Percentiles rank a stretch among this genome's conserved stretches.
These are phyloP conservation scores for Pseudogymnoascus sp. DNA, from an alignment of 2,329 filamentous ascomycete genomes.

Conservation along the genomic window DNA sequence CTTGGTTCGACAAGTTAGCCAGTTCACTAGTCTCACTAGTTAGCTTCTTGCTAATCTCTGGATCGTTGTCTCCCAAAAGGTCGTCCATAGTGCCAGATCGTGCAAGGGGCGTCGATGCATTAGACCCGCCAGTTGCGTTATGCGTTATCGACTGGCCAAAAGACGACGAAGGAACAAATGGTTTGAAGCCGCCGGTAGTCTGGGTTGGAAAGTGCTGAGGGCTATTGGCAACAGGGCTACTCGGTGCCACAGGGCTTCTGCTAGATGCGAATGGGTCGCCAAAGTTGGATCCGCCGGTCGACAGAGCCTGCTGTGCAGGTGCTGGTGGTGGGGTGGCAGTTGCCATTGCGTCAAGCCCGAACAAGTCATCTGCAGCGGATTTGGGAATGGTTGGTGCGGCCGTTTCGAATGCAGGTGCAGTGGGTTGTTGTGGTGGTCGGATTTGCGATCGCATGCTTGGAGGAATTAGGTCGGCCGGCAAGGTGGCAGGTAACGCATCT, in stretches of 20 bases:
- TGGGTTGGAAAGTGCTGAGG: slow-evolving; percentile 31
- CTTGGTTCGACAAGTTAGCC: slow-evolving; percentile 92
- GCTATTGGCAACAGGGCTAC: slow-evolving; percentile 21
- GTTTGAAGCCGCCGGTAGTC: slow-evolving; percentile 54
- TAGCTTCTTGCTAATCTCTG: slow-evolving; percentile 78
- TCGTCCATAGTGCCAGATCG: slow-evolving; percentile 60
- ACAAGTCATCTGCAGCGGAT: slow-evolving; percentile 86
- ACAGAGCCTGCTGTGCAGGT: slow-evolving; percentile 53
- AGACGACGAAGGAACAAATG: slow-evolving; percentile 84
- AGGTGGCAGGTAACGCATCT: slow-evolving; percentile 58
- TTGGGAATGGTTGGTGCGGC: slow-evolving; percentile 47
- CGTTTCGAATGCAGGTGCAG: slow-evolving; percentile 35
- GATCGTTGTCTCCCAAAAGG: slow-evolving; percentile 82
- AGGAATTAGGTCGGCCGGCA: slow-evolving; percentile 76
- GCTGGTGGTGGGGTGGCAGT: slow-evolving; percentile 38
- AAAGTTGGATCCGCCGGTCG: slow-evolving; percentile 63
- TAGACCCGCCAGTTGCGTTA: slow-evolving; percentile 60
- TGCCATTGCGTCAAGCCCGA: slow-evolving; percentile 75
- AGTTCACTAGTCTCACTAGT: slow-evolving; percentile 86
- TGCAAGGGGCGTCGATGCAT: slow-evolving; percentile 27
- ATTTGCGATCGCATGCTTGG: slow-evolving; percentile 68
- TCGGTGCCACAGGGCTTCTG: slow-evolving; percentile 21
- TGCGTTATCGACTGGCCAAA: slow-evolving; percentile 78
- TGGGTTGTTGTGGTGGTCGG: slow-evolving; percentile 37
- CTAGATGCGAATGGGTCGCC: slow-evolving; percentile 39